A percentile compares a stretch with the other conserved stretches of the same genome.
Conservation (phyloP, 371 early-diverging fungal genomes). For the Coemansia linderi region DNA sequence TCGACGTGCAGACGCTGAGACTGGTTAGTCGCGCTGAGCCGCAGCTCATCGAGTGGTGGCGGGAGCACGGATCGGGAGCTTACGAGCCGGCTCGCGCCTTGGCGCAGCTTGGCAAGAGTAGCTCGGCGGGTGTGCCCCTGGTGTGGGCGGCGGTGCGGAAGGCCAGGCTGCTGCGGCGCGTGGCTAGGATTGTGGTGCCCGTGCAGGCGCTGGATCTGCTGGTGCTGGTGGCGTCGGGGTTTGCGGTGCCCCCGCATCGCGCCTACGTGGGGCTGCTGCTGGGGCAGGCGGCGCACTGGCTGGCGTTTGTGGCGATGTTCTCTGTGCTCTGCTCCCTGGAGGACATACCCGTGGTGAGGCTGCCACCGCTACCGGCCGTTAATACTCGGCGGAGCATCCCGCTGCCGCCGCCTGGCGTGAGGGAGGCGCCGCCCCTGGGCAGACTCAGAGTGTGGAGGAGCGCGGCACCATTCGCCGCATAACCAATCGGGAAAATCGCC, state of each 20-base stretch:
- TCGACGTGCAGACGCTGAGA: conserved; percentile 35
- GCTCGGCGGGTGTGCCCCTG: conserved; percentile 17
- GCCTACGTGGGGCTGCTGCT: conserved; percentile 38
- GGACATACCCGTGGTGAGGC: conserved; percentile 27
- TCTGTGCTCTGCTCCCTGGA: conserved; percentile 15
- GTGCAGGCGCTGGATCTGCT: conserved; percentile 27
- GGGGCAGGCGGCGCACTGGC: conserved; percentile 47
- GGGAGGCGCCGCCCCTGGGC: conserved; percentile 32
- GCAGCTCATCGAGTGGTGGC: conserved; percentile 31
- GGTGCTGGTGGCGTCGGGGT: conserved; percentile 17
- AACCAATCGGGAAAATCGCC: conserved; percentile 18
- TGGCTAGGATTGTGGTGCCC: conserved; percentile 19
- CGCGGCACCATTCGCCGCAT: conserved; percentile 34
- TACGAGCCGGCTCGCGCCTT: conserved; percentile 14
- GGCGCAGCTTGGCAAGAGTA: background rate
- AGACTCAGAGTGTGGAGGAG: conserved; percentile 31
- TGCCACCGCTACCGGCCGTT: conserved; percentile 44
- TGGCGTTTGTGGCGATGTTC: conserved; percentile 29
- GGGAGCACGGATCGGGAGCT: background rate
- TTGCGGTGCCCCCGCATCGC: conserved; percentile 40
- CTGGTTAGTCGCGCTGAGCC: conserved; percentile 42
- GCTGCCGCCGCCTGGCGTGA: conserved; percentile 24
- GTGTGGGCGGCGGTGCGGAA: conserved; percentile 45
- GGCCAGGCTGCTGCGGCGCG: conserved; percentile 23
- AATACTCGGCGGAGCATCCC: conserved; percentile 36